Conservation (phyloP, 441 rosid species). For the Aquilaria agallochum region DNA sequence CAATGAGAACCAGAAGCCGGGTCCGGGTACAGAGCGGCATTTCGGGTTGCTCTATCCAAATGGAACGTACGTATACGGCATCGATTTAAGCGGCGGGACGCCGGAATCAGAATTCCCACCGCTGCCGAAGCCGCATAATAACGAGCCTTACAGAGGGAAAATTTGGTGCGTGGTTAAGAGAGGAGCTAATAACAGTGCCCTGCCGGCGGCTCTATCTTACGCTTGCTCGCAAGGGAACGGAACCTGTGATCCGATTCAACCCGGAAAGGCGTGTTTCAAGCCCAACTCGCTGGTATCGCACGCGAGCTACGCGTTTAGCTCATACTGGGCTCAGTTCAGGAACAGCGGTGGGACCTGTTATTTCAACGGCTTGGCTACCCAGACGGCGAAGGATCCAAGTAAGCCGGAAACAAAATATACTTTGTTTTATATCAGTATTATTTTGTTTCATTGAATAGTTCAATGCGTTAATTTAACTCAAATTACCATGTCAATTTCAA, state of each 20-base stretch:
- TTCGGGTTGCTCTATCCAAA: constrained; percentile 65
- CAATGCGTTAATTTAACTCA: background rate
- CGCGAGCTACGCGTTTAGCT: constrained; percentile 76
- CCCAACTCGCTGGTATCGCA: constrained; percentile 50
- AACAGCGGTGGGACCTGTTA: constrained; percentile 48
- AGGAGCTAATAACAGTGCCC: constrained; percentile 33
- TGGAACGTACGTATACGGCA: constrained; percentile 47
- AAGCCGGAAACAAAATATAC: constrained; percentile 11
- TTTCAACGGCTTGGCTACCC: constrained; percentile 69
- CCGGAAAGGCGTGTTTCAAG: constrained; percentile 58
- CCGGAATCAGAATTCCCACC: constrained; percentile 30
- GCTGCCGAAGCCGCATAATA: constrained; percentile 43
- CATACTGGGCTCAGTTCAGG: constrained; percentile 71
- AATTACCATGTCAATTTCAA: too few relatives aligned
- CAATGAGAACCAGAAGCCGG: constrained; percentile 61
- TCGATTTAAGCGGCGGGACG: constrained; percentile 53
- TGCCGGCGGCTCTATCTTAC: constrained; percentile 31
- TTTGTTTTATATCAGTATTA: background rate
- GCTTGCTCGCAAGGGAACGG: constrained; percentile 48
- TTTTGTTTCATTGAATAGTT: background rate
- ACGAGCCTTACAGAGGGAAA: constrained; percentile 54
- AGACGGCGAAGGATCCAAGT: constrained; percentile 65
- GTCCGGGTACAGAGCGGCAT: constrained; percentile 75
- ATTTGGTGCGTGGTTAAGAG: constrained; percentile 66
- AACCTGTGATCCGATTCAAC: constrained; percentile 52